phyloP scores from a whole-genome alignment of 2,329 filamentous ascomycete species.

The Lachnellula occidentalis region DNA sequence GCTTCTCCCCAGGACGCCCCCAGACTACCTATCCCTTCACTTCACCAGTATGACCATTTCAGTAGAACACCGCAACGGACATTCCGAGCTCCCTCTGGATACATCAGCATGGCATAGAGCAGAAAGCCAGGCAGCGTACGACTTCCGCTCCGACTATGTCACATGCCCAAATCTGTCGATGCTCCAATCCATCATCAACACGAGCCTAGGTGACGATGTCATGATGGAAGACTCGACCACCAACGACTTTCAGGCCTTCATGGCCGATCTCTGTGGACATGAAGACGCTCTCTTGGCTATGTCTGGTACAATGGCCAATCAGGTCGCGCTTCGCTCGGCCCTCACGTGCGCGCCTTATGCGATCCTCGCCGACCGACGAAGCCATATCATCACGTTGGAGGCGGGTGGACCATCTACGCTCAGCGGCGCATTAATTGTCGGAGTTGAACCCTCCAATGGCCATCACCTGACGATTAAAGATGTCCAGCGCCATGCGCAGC shows the following conservation, averaged over 20 bases:
- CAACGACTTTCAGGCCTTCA: slow-evolving; percentile 64
- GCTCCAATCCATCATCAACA: slow-evolving; percentile 60
- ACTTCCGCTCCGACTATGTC: slow-evolving; percentile 49
- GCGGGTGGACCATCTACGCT: slow-evolving; percentile 61
- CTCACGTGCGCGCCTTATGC: slow-evolving; percentile 73
- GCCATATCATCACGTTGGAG: slow-evolving; percentile 68
- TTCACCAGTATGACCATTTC: too few species aligned
- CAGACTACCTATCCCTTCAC: too few species aligned
- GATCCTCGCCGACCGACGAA: slow-evolving; percentile 70
- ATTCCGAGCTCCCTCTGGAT: too few species aligned
- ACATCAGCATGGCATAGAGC: too few species aligned
- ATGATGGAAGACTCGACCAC: slow-evolving; percentile 76
- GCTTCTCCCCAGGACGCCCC: too few species aligned
- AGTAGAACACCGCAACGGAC: too few species aligned
- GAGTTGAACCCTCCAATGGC: slow-evolving; percentile 64
- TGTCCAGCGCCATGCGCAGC: slow-evolving; percentile 56
- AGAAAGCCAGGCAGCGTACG: too few species aligned
- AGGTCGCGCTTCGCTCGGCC: slow-evolving; percentile 75
- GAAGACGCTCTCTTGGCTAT: slow-evolving; percentile 74
- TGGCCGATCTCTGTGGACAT: slow-evolving; percentile 69
- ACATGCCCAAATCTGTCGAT: slow-evolving; percentile 76
- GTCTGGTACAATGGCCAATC: slow-evolving; percentile 92
- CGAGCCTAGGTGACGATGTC: slow-evolving; percentile 70
- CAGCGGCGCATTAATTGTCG: slow-evolving; percentile 63
- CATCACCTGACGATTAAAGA: slow-evolving; percentile 56